These are phyloP conservation scores for Flaveria floridana DNA, from an alignment of 140 eudicot species.

Conservation along the genomic window DNA sequence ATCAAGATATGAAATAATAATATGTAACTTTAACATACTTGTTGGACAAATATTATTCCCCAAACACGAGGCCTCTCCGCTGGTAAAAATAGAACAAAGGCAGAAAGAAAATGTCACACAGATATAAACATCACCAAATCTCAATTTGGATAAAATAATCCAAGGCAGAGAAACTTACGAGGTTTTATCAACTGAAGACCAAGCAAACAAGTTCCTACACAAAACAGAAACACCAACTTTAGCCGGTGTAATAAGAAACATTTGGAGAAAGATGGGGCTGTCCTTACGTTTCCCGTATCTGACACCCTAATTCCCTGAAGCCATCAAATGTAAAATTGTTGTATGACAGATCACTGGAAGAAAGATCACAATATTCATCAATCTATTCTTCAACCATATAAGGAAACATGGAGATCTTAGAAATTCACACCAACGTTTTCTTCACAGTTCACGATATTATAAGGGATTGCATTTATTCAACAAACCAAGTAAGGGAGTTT, in stretches of 20 bases:
- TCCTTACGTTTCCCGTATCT: slow-evolving; percentile 44
- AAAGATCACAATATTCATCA: slow-evolving; percentile 13
- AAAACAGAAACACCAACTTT: neutral
- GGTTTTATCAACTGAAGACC: slow-evolving; percentile 38
- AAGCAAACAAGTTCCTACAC: slow-evolving; percentile 63
- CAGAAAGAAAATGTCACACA: neutral
- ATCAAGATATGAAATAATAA: neutral
- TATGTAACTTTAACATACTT: slow-evolving; percentile 41
- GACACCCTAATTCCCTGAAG: slow-evolving; percentile 35
- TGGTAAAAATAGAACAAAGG: slow-evolving; percentile 28
- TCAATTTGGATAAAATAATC: neutral
- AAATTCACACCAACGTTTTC: neutral
- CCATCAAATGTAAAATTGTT: slow-evolving; percentile 49
- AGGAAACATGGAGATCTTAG: neutral
- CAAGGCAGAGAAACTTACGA: slow-evolving; percentile 46
- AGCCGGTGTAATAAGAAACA: neutral
- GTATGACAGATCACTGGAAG: slow-evolving; percentile 72
- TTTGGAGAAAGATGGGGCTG: neutral
- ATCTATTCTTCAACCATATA: neutral
- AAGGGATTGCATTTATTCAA: neutral
- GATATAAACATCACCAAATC: slow-evolving; percentile 23
- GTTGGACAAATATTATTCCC: slow-evolving; percentile 32
- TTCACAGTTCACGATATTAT: neutral
- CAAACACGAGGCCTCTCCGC: slow-evolving; percentile 55
- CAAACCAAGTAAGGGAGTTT: neutral